Evolutionary conservation across 371 early-diverging fungal genomes (phyloP).

Genomic region (Mortierella sp.): DNA sequence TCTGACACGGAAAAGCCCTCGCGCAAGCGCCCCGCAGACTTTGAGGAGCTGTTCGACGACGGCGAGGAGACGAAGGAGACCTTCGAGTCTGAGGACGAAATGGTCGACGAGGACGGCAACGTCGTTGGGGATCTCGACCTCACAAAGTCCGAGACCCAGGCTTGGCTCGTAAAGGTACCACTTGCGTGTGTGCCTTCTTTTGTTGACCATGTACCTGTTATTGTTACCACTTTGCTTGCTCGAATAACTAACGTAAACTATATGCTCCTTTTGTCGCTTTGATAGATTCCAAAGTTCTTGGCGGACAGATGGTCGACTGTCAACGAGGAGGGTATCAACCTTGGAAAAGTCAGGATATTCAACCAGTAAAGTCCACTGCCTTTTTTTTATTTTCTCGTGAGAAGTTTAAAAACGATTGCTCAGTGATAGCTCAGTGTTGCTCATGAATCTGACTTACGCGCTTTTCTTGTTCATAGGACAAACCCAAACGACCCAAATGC

Average conservation of each 20-base stretch:
- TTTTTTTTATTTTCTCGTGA: no score
- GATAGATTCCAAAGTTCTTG: conserved; percentile 83
- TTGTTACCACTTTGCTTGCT: no score
- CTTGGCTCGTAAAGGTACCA: conserved; percentile 92
- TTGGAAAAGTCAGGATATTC: conserved; percentile 87
- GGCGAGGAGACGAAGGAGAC: conserved; percentile 62
- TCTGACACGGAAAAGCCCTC: conserved; percentile 37
- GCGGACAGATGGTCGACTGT: conserved; percentile 84
- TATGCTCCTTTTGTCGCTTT: not conserved
- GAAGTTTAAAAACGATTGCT: no score
- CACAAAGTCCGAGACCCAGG: conserved; percentile 75
- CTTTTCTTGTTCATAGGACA: no score
- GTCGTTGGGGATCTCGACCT: conserved; percentile 81
- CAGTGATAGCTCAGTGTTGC: no score
- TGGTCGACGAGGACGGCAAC: conserved; percentile 71
- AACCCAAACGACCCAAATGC: conserved; percentile 62
- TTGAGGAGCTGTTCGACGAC: conserved; percentile 74
- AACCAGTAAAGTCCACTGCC: no score
- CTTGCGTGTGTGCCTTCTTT: not conserved
- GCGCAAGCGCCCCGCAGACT: conserved; percentile 59
- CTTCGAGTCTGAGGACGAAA: conserved; percentile 46
- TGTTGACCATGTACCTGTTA: not conserved
- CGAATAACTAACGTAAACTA: no score
- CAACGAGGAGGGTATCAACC: conserved; percentile 75
- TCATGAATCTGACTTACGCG: no score